Conservation (phyloP, 192 early-diverging fungal genomes). For the Piromyces finnis region DNA sequence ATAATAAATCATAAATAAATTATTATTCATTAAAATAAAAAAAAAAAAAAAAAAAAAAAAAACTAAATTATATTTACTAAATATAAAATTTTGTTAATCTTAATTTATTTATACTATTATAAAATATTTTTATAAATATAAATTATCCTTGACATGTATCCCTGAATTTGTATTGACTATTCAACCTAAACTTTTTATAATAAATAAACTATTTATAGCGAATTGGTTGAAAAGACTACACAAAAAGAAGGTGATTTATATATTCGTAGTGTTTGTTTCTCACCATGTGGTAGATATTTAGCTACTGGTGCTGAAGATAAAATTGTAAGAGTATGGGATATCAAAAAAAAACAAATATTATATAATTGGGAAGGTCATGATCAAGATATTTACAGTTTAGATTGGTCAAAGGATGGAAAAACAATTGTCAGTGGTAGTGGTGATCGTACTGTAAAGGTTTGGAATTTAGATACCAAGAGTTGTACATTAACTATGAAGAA, state of each 20-base stretch:
- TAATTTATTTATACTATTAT: too few relatives aligned
- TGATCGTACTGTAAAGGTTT: slow-evolving; percentile 52
- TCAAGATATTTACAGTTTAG: slow-evolving; percentile 92
- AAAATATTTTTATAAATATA: too few relatives aligned
- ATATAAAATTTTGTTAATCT: too few relatives aligned
- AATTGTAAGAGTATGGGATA: slow-evolving; percentile 65
- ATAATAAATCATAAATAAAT: too few relatives aligned
- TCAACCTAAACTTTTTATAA: too few relatives aligned
- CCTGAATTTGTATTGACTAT: too few relatives aligned
- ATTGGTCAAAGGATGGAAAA: slow-evolving; percentile 78
- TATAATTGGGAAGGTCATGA: slow-evolving; percentile 65
- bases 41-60: too few relatives aligned
- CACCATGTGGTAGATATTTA: slow-evolving; percentile 71
- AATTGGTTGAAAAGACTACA: slow-evolving; percentile 56
- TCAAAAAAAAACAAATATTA: slow-evolving; percentile 4
- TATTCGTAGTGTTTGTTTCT: slow-evolving; percentile 90
- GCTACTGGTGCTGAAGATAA: slow-evolving; percentile 97
- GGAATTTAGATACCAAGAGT: slow-evolving; percentile 65
- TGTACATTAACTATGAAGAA: slow-evolving; percentile 55
- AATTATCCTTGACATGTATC: too few relatives aligned
- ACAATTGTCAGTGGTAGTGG: slow-evolving; percentile 78
- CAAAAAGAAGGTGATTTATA: slow-evolving; percentile 75
- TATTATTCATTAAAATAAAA: too few relatives aligned
- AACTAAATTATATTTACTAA: too few relatives aligned
- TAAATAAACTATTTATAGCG: slow-evolving; percentile 16